Conservation (phyloP, 352 stramenopile species). For the Phytophthora pluvialis region DNA sequence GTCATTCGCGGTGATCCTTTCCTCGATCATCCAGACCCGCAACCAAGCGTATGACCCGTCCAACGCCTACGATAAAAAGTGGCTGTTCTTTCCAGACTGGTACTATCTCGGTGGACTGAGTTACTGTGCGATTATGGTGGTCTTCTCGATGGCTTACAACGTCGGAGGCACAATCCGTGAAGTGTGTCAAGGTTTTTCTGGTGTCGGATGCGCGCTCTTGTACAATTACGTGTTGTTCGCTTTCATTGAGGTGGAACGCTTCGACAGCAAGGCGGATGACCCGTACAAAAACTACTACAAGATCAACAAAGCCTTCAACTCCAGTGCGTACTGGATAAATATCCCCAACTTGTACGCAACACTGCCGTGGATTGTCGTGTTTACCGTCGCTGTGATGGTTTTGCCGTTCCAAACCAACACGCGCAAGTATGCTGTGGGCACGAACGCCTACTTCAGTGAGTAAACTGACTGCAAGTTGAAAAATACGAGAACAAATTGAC, state of each 20-base stretch:
- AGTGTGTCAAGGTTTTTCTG: constrained; percentile 70
- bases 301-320: constrained; percentile 59
- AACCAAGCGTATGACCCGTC: constrained; percentile 41
- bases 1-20: constrained; percentile 60
- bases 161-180: constrained; percentile 67
- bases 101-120: constrained; percentile 65
- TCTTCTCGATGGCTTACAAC: constrained; percentile 76
- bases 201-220: constrained; percentile 62
- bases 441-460: constrained; percentile 70
- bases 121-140: constrained; percentile 75
- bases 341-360: constrained; percentile 53
- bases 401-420: constrained; percentile 68
- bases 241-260: constrained; percentile 41
- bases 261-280: constrained; percentile 30
- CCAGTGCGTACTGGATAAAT: constrained; percentile 59
- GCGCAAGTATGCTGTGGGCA: constrained; percentile 70
- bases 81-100: constrained; percentile 65
- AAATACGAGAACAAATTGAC: not conserved
- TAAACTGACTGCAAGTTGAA: not conserved
- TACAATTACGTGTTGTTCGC: constrained; percentile 74
- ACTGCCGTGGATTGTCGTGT: constrained; percentile 65
- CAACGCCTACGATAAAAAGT: constrained; percentile 47
- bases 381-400: constrained; percentile 59
- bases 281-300: constrained; percentile 46
- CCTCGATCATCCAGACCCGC: constrained; percentile 64